Conservation (phyloP, 805 yeast genomes). For the Starmerella geochares region DNA sequence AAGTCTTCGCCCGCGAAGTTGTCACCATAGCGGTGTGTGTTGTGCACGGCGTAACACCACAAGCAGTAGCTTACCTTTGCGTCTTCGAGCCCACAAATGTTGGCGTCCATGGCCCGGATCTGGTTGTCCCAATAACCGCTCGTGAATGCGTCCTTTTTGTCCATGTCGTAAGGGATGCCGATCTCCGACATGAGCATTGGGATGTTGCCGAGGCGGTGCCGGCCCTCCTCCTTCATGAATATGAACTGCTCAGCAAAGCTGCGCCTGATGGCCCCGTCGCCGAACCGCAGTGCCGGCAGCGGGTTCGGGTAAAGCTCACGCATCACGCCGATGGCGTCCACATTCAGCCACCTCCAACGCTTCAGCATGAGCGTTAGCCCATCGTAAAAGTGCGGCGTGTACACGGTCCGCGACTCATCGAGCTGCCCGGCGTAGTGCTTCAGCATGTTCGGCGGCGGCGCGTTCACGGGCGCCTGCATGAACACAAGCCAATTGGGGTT, state of each 20-base stretch:
- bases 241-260: constrained; percentile 58
- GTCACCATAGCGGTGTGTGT: constrained; percentile 81
- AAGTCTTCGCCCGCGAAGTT: constrained; percentile 90
- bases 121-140: constrained; percentile 64
- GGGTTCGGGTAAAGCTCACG: constrained; percentile 69
- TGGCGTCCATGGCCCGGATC: constrained; percentile 72
- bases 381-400: constrained; percentile 87
- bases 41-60: constrained; percentile 74
- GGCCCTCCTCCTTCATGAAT: constrained; percentile 58
- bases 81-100: constrained; percentile 68
- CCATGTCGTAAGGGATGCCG: constrained; percentile 98
- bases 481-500: constrained; percentile 44
- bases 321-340: constrained; percentile 81
- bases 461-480: constrained; percentile 73
- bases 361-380: constrained; percentile 89
- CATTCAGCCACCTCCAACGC: constrained; percentile 74
- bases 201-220: constrained; percentile 49
- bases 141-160: constrained; percentile 57
- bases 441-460: constrained; percentile 57
- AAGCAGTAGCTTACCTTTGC: constrained; percentile 60
- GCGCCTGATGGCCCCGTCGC: constrained; percentile 64
- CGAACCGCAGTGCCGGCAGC: constrained; percentile 56
- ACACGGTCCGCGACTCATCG: constrained; percentile 33
- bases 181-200: constrained; percentile 83
- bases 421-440: constrained; percentile 48